These are phyloP conservation scores for Hygrophorus pudorinus DNA, from an alignment of 768 basidiomycete genomes.

Conservation along the genomic window DNA sequence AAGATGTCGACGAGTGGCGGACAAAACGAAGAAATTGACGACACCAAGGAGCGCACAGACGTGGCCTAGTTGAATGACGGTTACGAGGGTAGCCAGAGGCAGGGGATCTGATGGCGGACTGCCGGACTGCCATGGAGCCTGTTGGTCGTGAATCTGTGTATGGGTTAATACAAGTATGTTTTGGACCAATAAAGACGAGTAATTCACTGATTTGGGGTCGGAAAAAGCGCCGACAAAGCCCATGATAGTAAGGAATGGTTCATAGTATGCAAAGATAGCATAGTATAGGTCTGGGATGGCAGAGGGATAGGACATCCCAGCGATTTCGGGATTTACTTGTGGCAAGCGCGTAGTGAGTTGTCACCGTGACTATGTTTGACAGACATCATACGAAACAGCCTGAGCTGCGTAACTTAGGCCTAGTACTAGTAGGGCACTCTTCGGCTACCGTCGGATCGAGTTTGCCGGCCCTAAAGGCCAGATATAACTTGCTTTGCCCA, in stretches of 20 bases:
- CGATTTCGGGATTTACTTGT: slow-evolving; percentile 3
- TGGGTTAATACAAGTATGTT: slow-evolving; percentile 7
- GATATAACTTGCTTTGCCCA: not conserved
- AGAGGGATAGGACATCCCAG: slow-evolving; percentile 37
- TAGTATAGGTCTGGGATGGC: slow-evolving; percentile 69
- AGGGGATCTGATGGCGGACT: slow-evolving; percentile 37
- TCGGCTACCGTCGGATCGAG: no score
- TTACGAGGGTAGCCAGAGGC: slow-evolving; percentile 56
- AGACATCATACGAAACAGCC: no score
- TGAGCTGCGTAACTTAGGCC: no score
- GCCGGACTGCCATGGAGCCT: slow-evolving; percentile 60
- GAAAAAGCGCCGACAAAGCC: slow-evolving; percentile 58
- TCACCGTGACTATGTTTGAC: no score
- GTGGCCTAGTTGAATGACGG: slow-evolving; percentile 66
- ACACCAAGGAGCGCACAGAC: slow-evolving; percentile 68
- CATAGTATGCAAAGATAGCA: slow-evolving; percentile 63
- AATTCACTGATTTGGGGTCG: slow-evolving; percentile 46
- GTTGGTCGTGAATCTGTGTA: slow-evolving; percentile 60
- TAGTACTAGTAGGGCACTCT: no score
- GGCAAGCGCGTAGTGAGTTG: not conserved
- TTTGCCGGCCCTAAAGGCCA: no score
- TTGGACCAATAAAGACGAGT: not conserved
- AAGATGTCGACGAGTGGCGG: slow-evolving; percentile 51
- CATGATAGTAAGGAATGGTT: slow-evolving; percentile 53
- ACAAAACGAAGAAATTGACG: slow-evolving; percentile 58